Conservation (phyloP, 495 filamentous ascomycete species). For the Aspergillus egyptiacus region DNA sequence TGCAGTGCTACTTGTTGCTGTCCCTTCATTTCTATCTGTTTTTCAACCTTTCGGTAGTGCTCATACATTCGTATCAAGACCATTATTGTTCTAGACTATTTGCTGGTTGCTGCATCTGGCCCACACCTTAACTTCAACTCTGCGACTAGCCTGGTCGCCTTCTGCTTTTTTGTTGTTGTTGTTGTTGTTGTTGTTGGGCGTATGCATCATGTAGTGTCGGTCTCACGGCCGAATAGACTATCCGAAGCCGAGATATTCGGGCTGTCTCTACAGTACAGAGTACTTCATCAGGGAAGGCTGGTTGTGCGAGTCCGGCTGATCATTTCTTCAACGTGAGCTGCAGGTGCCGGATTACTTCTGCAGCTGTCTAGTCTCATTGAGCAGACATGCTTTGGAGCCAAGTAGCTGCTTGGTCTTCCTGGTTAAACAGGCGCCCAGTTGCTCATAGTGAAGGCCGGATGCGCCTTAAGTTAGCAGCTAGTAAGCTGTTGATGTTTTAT, state of each 20-base stretch:
- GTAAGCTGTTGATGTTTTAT: background rate
- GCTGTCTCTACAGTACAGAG: no score
- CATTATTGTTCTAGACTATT: background rate
- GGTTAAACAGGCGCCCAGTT: background rate
- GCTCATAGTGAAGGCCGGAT: background rate
- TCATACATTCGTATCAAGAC: background rate
- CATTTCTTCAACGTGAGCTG: background rate
- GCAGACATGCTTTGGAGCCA: background rate
- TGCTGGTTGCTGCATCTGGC: no score
- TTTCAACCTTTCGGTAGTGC: constrained; percentile 2
- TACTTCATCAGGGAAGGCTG: background rate
- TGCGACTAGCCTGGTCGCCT: no score
- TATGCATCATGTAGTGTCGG: no score
- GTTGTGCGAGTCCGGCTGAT: background rate
- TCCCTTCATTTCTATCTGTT: constrained; percentile 2
- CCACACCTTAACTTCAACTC: no score
- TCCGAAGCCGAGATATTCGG: no score
- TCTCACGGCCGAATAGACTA: no score
- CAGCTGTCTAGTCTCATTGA: background rate
- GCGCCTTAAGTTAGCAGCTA: background rate
- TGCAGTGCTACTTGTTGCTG: constrained; percentile 28
- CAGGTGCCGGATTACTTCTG: background rate
- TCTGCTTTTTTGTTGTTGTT: no score
- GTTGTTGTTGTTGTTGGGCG: no score
- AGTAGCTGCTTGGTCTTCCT: background rate